Conservation (phyloP, 2,329 filamentous ascomycete species). For the Penicillium decumbens region DNA sequence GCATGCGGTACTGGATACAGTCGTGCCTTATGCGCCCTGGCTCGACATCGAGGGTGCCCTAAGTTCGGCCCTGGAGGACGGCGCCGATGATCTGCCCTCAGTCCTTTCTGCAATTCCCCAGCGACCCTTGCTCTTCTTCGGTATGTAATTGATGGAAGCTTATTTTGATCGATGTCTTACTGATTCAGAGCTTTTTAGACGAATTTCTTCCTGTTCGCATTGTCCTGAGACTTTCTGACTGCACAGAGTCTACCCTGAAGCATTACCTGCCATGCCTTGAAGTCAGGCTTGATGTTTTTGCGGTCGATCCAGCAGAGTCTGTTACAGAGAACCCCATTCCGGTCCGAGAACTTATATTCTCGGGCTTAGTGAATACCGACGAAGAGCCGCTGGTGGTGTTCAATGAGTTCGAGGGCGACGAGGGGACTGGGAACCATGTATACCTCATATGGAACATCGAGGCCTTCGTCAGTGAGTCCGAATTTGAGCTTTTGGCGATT, state of each 20-base stretch:
- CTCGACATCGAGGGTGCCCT: slow-evolving; percentile 41
- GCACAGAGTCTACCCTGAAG: slow-evolving; percentile 47
- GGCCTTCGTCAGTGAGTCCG: slow-evolving; percentile 38
- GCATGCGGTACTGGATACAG: slow-evolving; percentile 42
- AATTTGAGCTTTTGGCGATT: neutral
- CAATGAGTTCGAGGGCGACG: slow-evolving; percentile 40
- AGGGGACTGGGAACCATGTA: slow-evolving; percentile 37
- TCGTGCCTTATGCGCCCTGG: slow-evolving; percentile 42
- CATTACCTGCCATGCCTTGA: slow-evolving; percentile 48
- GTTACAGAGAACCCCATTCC: slow-evolving; percentile 39
- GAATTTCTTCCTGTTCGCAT: slow-evolving; percentile 51
- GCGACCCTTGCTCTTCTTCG: slow-evolving; percentile 51
- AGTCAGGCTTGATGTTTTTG: slow-evolving; percentile 50
- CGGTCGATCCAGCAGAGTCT: slow-evolving; percentile 38
- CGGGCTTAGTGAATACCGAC: slow-evolving; percentile 35
- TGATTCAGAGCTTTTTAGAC: slow-evolving; percentile 44
- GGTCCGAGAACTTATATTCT: slow-evolving; percentile 43
- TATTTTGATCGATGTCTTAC: slow-evolving; percentile 47
- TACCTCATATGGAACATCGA: slow-evolving; percentile 46
- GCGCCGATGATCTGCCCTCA: slow-evolving; percentile 42
- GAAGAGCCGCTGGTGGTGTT: slow-evolving; percentile 45
- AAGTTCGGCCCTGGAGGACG: slow-evolving; percentile 43
- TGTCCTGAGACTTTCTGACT: slow-evolving; percentile 49
- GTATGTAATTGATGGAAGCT: slow-evolving; percentile 27
- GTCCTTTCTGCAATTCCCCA: slow-evolving; percentile 49